Evolutionary conservation across 2,329 filamentous ascomycete species (phyloP).

Genomic region (Acephala macrosclerotiorum): DNA sequence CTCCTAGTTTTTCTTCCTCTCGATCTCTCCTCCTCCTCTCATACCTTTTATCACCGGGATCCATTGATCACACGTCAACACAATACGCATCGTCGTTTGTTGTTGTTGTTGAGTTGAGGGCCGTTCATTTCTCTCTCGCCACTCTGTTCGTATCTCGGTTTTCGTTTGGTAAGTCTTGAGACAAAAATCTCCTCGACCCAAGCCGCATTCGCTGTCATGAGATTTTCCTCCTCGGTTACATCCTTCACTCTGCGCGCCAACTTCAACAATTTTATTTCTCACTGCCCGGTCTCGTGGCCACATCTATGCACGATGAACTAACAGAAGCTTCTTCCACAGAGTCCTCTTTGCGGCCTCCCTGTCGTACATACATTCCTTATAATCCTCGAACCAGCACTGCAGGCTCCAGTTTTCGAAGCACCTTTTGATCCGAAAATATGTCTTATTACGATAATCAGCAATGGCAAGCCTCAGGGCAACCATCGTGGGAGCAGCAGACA

Average conservation of each 20-base stretch:
- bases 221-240: conserved; percentile 37
- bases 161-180: conserved; percentile 39
- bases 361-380: conserved; percentile 45
- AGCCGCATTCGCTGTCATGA: conserved; percentile 32
- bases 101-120: conserved; percentile 28
- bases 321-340: conserved; percentile 24
- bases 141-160: conserved; percentile 28
- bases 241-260: conserved; percentile 26
- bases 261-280: conserved; percentile 7
- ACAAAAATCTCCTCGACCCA: conserved; percentile 26
- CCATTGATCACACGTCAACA: conserved; percentile 27
- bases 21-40: conserved; percentile 13
- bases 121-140: conserved; percentile 38
- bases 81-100: conserved; percentile 24
- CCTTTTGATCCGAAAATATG: conserved; percentile 53
- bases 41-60: conserved; percentile 9
- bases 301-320: conserved; percentile 13
- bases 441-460: conserved; percentile 74
- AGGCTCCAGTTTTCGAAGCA: conserved; percentile 44
- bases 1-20: conserved; percentile 7
- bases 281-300: neutral
- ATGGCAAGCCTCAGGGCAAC: conserved; percentile 64
- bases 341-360: conserved; percentile 36
- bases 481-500: conserved; percentile 76
- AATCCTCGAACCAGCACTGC: conserved; percentile 39